Base-by-base conservation (phyloP, 2,329 filamentous ascomycete species). In the Fusarium decemcellulare region DNA sequence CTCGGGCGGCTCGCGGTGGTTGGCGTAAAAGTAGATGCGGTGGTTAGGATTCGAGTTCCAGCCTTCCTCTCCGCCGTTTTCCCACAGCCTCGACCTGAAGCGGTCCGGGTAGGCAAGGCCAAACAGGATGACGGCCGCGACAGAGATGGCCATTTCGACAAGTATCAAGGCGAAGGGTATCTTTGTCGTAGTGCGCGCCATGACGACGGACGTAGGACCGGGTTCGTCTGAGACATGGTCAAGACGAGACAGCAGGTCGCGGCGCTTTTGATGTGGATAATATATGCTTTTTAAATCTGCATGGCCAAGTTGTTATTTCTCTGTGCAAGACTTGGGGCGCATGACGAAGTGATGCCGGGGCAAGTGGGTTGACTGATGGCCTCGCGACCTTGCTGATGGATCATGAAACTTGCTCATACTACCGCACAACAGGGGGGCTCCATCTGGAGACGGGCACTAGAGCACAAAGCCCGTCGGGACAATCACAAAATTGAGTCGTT, bases 361-460 rank as follows among this genome's bases (percentile, higher is more conserved):
- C 8, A 42, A 23, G 29, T 51, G 11, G 29, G 37, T 53, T 37
- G 42, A 34, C 61, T 61, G 55, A 34, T 34, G 32, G 32, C 53
- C 55, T 56, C 36, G 12, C 27, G 18, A 51, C 18, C 8, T 51
- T 34, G 48, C 34, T 34, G 48, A 51, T 43, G 15, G 51, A 36
- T 8, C 37, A 16, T 50, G 57, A 76, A 78, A 78, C 76, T 76
- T 78, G 76, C 76, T 78, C 76, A 78, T 78, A 76, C 75, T 76
- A 37, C 65, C 73, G 72, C 76, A 76, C 32, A 9, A 34, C 58
- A 57, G 36, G 40, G 42, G 29, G 8, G 40, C 29, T 27, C 9
- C 8, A 44, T 34, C 12, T 14, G 47, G 18, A 18, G 51, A 44
- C 51, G 29, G n/a, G 23, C 4, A 55, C 15, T 6, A 2, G 7